Conservation (phyloP, 164 flowering plant genomes). For the Vitis labrusca region DNA sequence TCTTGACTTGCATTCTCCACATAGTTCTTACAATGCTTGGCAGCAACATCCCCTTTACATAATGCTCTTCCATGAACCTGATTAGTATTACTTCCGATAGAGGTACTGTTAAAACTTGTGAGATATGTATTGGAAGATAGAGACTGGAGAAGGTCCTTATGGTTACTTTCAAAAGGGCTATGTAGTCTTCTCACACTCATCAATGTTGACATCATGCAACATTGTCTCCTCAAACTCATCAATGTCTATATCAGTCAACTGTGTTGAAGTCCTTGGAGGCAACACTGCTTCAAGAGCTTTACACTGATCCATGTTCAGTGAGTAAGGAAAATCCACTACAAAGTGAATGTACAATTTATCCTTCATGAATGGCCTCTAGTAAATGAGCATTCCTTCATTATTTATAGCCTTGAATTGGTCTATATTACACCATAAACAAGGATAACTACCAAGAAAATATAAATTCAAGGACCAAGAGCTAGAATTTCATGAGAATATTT, state of each 20-base stretch:
- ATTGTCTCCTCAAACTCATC: slow-evolving; percentile 27
- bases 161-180: slow-evolving; percentile 26
- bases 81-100: slow-evolving; percentile 14
- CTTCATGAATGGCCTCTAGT: slow-evolving; percentile 65
- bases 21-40: slow-evolving; percentile 20
- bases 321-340: slow-evolving; percentile 52
- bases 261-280: slow-evolving; percentile 31
- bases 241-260: slow-evolving; percentile 48
- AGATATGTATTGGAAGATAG: slow-evolving; percentile 21
- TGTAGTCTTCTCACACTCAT: background rate
- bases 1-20: slow-evolving; percentile 9
- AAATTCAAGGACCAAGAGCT: too few relatives aligned
- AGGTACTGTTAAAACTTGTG: slow-evolving; percentile 21
- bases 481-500: too few relatives aligned
- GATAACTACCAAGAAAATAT: too few relatives aligned
- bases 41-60: slow-evolving; percentile 33
- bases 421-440: slow-evolving; percentile 5
- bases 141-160: slow-evolving; percentile 17
- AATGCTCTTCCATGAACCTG: slow-evolving; percentile 27
- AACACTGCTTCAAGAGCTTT: slow-evolving; percentile 45
- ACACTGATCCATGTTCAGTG: slow-evolving; percentile 43
- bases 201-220: too few relatives aligned
- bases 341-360: slow-evolving; percentile 68
- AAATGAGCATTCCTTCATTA: slow-evolving; percentile 74
- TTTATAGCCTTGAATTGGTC: slow-evolving; percentile 66